Evolutionary conservation across 2,329 filamentous ascomycete species (phyloP).

Genomic region (Cytospora piceicola): DNA sequence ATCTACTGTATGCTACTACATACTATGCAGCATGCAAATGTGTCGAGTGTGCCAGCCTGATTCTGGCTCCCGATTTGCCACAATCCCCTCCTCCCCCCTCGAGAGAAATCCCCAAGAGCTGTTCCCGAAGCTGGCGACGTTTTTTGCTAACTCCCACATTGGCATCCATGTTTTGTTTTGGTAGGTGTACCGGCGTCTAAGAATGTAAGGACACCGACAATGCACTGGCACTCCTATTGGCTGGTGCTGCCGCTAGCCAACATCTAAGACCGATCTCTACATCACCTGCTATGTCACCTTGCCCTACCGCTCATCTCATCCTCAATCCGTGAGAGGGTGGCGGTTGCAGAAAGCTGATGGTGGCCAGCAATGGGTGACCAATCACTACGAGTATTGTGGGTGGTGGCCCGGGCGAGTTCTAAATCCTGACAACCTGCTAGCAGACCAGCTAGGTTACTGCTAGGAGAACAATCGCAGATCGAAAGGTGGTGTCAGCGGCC

Average conservation of each 20-base stretch:
- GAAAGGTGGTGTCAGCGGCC: constrained; percentile 8
- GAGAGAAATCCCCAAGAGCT: not conserved
- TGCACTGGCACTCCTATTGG: constrained; percentile 18
- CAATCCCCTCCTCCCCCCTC: not conserved
- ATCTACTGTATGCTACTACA: no score
- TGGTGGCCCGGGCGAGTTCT: constrained; percentile 17
- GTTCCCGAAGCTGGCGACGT: constrained; percentile 1
- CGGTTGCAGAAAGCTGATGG: constrained; percentile 7
- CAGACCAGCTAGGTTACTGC: no score
- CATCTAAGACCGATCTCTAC: constrained; percentile 17
- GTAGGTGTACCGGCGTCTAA: constrained; percentile 24
- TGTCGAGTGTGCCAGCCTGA: constrained; percentile 1
- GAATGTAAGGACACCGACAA: constrained; percentile 18
- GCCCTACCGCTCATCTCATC: constrained; percentile 22
- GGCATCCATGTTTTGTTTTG: constrained; percentile 14
- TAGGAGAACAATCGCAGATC: constrained; percentile 7
- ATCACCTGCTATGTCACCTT: constrained; percentile 9
- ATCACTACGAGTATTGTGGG: constrained; percentile 1
- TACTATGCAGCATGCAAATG: not conserved
- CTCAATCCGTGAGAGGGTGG: constrained; percentile 20
- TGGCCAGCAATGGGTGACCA: not conserved
- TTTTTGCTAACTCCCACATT: not conserved
- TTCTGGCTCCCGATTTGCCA: not conserved
- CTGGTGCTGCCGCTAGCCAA: constrained; percentile 6
- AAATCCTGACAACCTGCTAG: constrained; percentile 18